phyloP scores from a whole-genome alignment of 208 protist species.

The Porcisia hertigi region DNA sequence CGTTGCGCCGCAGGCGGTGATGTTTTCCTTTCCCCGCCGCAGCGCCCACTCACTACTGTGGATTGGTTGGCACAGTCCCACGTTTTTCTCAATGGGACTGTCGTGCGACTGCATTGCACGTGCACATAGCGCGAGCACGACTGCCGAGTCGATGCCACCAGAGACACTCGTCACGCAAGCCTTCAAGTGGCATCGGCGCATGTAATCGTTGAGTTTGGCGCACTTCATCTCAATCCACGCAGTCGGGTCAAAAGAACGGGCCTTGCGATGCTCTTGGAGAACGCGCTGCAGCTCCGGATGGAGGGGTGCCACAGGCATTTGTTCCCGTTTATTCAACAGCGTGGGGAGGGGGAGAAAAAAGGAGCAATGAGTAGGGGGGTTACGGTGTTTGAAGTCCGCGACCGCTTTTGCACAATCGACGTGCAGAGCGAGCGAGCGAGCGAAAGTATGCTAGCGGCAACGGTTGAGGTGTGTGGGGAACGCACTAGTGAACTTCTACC shows the following conservation, averaged over 20 bases:
- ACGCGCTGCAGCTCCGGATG: constrained; percentile 64
- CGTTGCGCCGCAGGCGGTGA: constrained; percentile 73
- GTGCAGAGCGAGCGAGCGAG: too few species aligned
- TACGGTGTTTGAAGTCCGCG: neutral
- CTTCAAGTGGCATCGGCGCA: constrained; percentile 80
- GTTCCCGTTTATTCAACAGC: neutral
- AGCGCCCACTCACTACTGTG: constrained; percentile 90
- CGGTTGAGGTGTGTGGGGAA: too few species aligned
- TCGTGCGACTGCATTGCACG: constrained; percentile 50
- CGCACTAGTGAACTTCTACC: too few species aligned
- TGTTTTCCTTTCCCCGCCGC: constrained; percentile 84
- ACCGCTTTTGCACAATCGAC: too few species aligned
- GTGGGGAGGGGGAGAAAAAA: neutral
- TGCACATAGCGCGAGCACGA: constrained; percentile 89
- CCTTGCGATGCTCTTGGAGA: constrained; percentile 69
- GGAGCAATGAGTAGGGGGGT: neutral
- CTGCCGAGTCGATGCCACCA: constrained; percentile 95
- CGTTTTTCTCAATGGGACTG: constrained; percentile 87
- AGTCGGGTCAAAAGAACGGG: constrained; percentile 75
- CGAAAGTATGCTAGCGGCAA: too few species aligned
- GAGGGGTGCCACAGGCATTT: constrained; percentile 54
- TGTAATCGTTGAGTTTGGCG: constrained; percentile 93
- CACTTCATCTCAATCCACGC: constrained; percentile 91
- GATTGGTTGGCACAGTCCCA: constrained; percentile 95
- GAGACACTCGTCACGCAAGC: constrained; percentile 91